Base-by-base conservation (phyloP, 2,329 filamentous ascomycete species). In the Ceratocystis eucalypticola region DNA sequence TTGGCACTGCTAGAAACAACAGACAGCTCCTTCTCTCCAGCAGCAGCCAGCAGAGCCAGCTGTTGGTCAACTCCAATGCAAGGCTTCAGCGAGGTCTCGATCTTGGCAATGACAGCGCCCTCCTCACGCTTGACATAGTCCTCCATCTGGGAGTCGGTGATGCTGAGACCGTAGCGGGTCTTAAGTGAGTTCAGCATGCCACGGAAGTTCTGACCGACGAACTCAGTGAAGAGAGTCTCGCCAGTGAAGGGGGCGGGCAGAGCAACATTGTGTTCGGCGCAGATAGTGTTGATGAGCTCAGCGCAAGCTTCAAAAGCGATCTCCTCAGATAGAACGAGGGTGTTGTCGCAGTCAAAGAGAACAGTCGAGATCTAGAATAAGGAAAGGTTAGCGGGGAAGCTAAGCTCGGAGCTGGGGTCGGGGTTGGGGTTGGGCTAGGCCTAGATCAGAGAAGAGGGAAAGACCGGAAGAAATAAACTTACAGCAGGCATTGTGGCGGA, bases 151-250 rank as follows among this genome's bases (percentile, higher is more conserved):
- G 84, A 84, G 22, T 80, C 75, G 30, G 76, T 71, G 77, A 96
- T 83, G 65, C 81, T 77, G 77, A 96, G 93, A 76, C 81, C 80
- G 80, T 89, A 86, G 76, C 88, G 87, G 75, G 84, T 78, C 76
- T 91, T 86, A 69, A 96, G 84, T 69, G 84, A 85, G 68, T 80
- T 76, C 77, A 96, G 86, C 89, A 96, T 96, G 77, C 90, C 89
- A 71, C 91, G 89, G 83, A 96, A 96, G 82, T 95, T 96, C 76
- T 94, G 88, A 72, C 92, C 91, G 71, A 96, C 90, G 73, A 95
- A 96, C 78, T 96, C 89, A 71, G 81, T 79, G 77, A 96, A 89
- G 70, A 96, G 86, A 68, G 85, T 81, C 61, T 86, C 83, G 73
- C 88, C 88, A 3, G 88, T 91, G 80, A 95, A 96, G 74, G 82